Evolutionary conservation across 2,329 filamentous ascomycete species (phyloP).

Genomic region (Ophiosphaerella korrae): DNA sequence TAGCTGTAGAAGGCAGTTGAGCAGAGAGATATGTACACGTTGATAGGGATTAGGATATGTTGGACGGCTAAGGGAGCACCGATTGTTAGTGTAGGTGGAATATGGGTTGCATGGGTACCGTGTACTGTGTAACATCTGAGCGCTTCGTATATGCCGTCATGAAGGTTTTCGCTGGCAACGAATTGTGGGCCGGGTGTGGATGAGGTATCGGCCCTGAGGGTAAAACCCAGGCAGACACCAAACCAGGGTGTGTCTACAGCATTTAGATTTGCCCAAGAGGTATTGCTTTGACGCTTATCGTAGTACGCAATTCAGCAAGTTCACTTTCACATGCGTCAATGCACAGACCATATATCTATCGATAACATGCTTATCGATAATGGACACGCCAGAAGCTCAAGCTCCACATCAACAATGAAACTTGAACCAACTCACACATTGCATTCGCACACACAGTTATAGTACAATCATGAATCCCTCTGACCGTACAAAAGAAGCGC

Average conservation of each 20-base stretch:
- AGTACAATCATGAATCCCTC: constrained; percentile 47
- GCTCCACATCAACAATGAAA: not conserved
- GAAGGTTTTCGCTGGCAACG: no score
- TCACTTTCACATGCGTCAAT: not conserved
- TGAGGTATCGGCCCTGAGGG: no score
- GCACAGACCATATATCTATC: not conserved
- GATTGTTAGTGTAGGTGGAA: not conserved
- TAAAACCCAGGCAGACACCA: no score
- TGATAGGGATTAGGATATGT: not conserved
- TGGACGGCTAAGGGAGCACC: not conserved
- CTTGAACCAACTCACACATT: no score
- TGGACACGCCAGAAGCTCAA: not conserved
- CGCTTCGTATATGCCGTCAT: no score
- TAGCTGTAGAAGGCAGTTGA: no score
- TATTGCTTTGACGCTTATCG: no score
- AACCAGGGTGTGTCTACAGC: not conserved
- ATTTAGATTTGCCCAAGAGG: not conserved
- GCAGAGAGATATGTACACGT: not conserved
- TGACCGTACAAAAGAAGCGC: constrained; percentile 49
- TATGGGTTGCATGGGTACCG: no score
- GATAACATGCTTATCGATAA: constrained; percentile 1
- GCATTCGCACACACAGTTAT: not conserved
- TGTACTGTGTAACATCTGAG: no score
- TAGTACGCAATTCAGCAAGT: no score
- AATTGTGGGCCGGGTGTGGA: no score